A percentile compares a stretch with the other conserved stretches of the same genome.
Evolutionary conservation across 2,329 filamentous ascomycete species (phyloP).

Genomic region (Hymenotorrendiella dingleyae): DNA sequence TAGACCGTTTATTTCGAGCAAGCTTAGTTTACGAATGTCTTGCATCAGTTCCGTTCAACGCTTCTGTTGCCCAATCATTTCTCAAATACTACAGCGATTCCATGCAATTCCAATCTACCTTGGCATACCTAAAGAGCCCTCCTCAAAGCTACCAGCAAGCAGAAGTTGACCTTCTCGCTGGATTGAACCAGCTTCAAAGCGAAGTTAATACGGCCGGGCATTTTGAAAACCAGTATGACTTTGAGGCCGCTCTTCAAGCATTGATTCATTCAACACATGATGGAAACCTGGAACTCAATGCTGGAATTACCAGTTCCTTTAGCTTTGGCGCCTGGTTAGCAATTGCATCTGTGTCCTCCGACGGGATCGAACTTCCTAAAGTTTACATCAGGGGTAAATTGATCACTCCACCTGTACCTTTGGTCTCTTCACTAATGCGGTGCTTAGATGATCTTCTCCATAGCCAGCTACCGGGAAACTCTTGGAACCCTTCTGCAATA

Average conservation of each 20-base stretch:
- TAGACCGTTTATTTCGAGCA: constrained; percentile 4
- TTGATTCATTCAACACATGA: constrained; percentile 49
- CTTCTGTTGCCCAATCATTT: constrained; percentile 37
- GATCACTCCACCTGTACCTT: too few species aligned
- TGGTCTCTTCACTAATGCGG: too few species aligned
- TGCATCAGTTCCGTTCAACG: constrained; percentile 39
- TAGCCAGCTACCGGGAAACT: too few species aligned
- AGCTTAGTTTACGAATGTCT: constrained; percentile 36
- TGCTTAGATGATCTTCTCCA: too few species aligned
- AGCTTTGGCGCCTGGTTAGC: constrained; percentile 41
- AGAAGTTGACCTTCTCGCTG: constrained; percentile 40
- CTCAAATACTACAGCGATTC: constrained; percentile 40
- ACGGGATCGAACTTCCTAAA: constrained; percentile 40
- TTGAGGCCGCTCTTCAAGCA: constrained; percentile 48
- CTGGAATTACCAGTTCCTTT: constrained; percentile 46
- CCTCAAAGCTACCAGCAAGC: constrained; percentile 44
- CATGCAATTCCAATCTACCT: constrained; percentile 28
- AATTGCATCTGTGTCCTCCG: constrained; percentile 52
- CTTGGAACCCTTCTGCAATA: constrained; percentile 38
- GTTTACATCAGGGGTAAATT: constrained; percentile 22
- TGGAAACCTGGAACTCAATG: constrained; percentile 51
- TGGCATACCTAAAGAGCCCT: constrained; percentile 39
- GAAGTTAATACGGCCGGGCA: too few species aligned
- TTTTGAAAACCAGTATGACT: constrained; percentile 41
- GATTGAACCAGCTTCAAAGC: neutral